Conservation (phyloP, 2,329 filamentous ascomycete genomes). For the Penicillium sumatraense region DNA sequence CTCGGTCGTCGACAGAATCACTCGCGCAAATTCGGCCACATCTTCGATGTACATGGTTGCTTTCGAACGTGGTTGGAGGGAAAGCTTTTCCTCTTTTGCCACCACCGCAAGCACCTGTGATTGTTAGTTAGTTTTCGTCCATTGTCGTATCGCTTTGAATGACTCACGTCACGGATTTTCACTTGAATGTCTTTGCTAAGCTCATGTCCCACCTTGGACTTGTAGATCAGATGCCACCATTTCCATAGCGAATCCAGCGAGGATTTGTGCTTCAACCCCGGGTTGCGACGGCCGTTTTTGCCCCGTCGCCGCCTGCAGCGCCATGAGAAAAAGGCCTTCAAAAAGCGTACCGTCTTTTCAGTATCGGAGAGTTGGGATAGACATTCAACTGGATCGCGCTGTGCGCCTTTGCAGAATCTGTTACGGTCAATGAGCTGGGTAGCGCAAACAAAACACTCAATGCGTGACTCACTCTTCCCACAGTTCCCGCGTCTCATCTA, state of each 20-base stretch:
- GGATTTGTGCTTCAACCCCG: constrained; percentile 23
- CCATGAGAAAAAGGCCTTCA: constrained; percentile 31
- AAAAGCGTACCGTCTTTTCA: constrained; percentile 32
- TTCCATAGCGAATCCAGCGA: constrained; percentile 28
- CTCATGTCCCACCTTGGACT: constrained; percentile 17
- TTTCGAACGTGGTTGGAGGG: constrained; percentile 25
- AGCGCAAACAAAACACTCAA: background rate
- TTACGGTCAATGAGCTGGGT: constrained; percentile 13
- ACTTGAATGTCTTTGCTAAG: constrained; percentile 24
- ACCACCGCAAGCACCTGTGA: constrained; percentile 33
- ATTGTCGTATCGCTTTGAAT: too few species aligned
- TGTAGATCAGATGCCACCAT: constrained; percentile 31
- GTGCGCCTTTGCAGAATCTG: constrained; percentile 29
- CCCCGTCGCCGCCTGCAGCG: constrained; percentile 17
- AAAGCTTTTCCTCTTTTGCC: constrained; percentile 29
- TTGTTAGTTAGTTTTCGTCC: constrained; percentile 23
- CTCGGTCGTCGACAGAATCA: constrained; percentile 35
- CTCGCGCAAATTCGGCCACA: constrained; percentile 34
- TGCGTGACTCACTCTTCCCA: constrained; percentile 27
- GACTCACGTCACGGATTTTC: constrained; percentile 28
- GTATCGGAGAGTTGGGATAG: constrained; percentile 29
- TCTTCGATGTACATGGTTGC: constrained; percentile 38
- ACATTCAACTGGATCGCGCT: constrained; percentile 22
- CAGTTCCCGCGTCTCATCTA: constrained; percentile 30
- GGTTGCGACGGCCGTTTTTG: constrained; percentile 16